Conservation (phyloP, 2,329 filamentous ascomycete genomes). For the Exophiala oligosperma region DNA sequence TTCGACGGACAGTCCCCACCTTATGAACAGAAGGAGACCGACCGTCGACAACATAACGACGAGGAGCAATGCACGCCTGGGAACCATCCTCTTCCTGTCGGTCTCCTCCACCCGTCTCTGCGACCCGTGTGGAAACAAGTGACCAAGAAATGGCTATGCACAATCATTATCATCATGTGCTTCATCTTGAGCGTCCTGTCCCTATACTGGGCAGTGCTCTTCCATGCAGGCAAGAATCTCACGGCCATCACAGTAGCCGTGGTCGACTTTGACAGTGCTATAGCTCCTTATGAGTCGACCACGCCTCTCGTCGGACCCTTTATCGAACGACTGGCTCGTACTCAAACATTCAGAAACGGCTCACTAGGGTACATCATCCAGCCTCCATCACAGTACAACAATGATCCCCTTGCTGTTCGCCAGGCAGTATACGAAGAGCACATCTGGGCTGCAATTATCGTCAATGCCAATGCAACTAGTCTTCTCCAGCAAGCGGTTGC, state of each 20-base stretch:
- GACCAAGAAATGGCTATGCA: slow-evolving; percentile 6
- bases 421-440: slow-evolving; percentile 60
- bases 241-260: slow-evolving; percentile 55
- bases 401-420: slow-evolving; percentile 58
- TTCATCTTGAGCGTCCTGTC: slow-evolving; percentile 60
- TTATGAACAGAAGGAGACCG: no score
- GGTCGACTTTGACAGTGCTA: slow-evolving; percentile 63
- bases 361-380: slow-evolving; percentile 50
- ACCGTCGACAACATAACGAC: background rate
- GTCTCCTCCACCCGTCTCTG: slow-evolving; percentile 33
- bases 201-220: slow-evolving; percentile 63
- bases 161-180: slow-evolving; percentile 52
- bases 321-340: slow-evolving; percentile 41
- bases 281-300: slow-evolving; percentile 51
- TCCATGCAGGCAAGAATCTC: slow-evolving; percentile 50
- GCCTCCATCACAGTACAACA: slow-evolving; percentile 52
- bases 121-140: slow-evolving; percentile 18
- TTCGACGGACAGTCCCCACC: no score
- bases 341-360: slow-evolving; percentile 42
- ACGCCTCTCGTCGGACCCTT: slow-evolving; percentile 58
- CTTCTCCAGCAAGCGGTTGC: slow-evolving; percentile 57
- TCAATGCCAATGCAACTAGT: slow-evolving; percentile 63
- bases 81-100: slow-evolving; percentile 26
- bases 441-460: slow-evolving; percentile 61
- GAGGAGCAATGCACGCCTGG: slow-evolving; percentile 7